Evolutionary conservation across 2,329 filamentous ascomycete genomes (phyloP).

Genomic region (Fusarium sp.): DNA sequence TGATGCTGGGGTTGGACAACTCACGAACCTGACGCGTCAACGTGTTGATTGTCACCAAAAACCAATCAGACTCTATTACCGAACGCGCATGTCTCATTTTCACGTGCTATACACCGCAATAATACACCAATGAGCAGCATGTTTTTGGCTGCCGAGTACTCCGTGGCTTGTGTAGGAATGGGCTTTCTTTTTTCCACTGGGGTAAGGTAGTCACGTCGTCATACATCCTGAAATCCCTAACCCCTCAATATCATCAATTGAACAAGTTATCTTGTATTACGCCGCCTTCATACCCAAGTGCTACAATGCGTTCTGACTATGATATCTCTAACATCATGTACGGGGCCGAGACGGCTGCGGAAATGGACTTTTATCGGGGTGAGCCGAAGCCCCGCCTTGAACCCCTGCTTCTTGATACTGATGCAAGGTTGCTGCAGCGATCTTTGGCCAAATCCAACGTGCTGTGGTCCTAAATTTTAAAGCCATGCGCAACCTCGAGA

Average conservation of each 20-base stretch:
- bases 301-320: no score
- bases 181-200: not conserved
- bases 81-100: not conserved
- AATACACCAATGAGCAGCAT: not conserved
- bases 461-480: no score
- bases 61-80: not conserved
- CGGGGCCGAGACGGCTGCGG: no score
- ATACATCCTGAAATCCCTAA: no score
- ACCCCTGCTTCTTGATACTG: constrained; percentile 11
- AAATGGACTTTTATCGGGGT: no score
- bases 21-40: not conserved
- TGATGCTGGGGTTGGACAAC: accelerated
- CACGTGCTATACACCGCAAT: not conserved
- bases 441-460: not conserved
- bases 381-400: not conserved
- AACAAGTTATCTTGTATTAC: no score
- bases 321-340: no score
- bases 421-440: not conserved
- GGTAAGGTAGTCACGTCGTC: no score
- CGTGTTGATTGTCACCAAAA: not conserved
- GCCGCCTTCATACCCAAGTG: no score
- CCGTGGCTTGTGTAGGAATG: not conserved
- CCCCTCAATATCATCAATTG: no score
- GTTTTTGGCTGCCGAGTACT: not conserved
- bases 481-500: not conserved